Conservation (phyloP, 768 basidiomycete species). For the Collybia mongolica region DNA sequence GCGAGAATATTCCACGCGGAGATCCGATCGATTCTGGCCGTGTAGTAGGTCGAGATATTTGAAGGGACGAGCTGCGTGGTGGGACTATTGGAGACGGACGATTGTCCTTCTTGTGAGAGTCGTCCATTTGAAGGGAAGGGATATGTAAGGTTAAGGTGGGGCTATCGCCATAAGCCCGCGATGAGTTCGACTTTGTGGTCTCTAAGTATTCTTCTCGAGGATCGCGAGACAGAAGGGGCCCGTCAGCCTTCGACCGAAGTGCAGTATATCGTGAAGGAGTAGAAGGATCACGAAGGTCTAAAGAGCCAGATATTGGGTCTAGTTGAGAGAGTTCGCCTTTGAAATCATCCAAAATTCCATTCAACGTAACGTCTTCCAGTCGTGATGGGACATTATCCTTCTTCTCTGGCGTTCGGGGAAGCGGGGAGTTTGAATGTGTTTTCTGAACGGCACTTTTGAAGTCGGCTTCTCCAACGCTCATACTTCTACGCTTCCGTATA, state of each 20-base stretch:
- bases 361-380: slow-evolving; percentile 43
- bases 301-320: slow-evolving; percentile 49
- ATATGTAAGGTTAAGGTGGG: slow-evolving; percentile 31
- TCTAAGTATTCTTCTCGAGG: slow-evolving; percentile 21
- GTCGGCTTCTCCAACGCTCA: slow-evolving; percentile 71
- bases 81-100: slow-evolving; percentile 37
- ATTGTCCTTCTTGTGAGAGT: slow-evolving; percentile 19
- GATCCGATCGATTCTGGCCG: slow-evolving; percentile 23
- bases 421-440: slow-evolving; percentile 33
- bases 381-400: slow-evolving; percentile 12
- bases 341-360: slow-evolving; percentile 71
- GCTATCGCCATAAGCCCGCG: slow-evolving; percentile 12
- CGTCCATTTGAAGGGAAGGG: slow-evolving; percentile 21
- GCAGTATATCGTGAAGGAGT: slow-evolving; percentile 48
- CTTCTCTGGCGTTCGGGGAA: slow-evolving; percentile 29
- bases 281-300: slow-evolving; percentile 69
- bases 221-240: slow-evolving; percentile 20
- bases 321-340: slow-evolving; percentile 69
- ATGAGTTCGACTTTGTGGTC: slow-evolving; percentile 13
- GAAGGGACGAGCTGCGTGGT: slow-evolving; percentile 51
- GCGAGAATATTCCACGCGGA: slow-evolving; percentile 29
- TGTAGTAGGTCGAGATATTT: slow-evolving; percentile 30
- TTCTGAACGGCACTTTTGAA: slow-evolving; percentile 41
- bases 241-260: slow-evolving; percentile 35
- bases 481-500: slow-evolving; percentile 59